Conservation (phyloP, 768 basidiomycete species). For the Coprinopsis cinerea region DNA sequence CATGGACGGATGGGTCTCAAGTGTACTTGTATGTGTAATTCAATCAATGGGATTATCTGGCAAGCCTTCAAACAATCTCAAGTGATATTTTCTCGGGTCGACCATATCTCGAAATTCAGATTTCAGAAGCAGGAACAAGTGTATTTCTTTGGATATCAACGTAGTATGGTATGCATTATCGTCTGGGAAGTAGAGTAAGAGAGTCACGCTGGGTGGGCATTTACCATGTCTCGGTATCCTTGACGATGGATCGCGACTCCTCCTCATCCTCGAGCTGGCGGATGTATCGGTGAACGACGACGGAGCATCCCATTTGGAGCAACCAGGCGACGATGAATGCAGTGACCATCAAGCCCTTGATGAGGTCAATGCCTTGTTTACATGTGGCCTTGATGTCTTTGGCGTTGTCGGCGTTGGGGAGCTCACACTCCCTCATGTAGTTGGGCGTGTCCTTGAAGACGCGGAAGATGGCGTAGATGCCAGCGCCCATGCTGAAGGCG, state of each 20-base stretch:
- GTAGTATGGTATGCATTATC: background rate
- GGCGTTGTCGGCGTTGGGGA: constrained; percentile 22
- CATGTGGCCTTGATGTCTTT: constrained; percentile 28
- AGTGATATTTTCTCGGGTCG: too few relatives aligned
- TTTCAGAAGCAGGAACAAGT: background rate
- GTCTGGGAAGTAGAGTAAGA: background rate
- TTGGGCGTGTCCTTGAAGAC: constrained; percentile 35
- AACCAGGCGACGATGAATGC: constrained; percentile 41
- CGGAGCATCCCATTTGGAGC: constrained; percentile 42
- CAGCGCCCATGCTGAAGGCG: constrained; percentile 38
- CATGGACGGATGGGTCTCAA: too few relatives aligned
- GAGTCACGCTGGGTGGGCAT: background rate
- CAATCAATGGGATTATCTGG: too few relatives aligned
- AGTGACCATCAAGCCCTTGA: constrained; percentile 37
- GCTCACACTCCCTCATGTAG: constrained; percentile 33
- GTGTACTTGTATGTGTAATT: too few relatives aligned
- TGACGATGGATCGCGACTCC: constrained; percentile 28
- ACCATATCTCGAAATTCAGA: too few relatives aligned
- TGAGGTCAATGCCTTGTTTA: constrained; percentile 30
- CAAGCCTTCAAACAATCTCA: too few relatives aligned
- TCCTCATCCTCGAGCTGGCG: constrained; percentile 42
- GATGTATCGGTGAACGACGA: constrained; percentile 40
- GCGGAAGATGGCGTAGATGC: constrained; percentile 38
- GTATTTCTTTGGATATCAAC: constrained; percentile 1
- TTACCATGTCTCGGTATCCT: constrained; percentile 42